Conservation (phyloP, 768 basidiomycete genomes). For the Amanita molliuscula region DNA sequence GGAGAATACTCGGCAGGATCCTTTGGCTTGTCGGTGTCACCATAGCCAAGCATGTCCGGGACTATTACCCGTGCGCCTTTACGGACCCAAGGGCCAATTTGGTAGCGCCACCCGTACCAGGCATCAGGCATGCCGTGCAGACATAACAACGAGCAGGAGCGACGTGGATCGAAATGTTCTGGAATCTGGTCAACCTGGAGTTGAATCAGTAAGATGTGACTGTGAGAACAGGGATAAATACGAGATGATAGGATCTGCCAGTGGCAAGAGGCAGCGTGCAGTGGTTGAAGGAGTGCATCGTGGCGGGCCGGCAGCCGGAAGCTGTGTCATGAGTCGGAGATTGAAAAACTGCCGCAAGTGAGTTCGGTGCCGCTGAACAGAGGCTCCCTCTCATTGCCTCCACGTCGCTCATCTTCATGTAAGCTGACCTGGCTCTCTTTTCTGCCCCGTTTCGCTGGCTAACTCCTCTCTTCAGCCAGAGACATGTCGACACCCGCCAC, state of each 20-base stretch:
- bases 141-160: constrained; percentile 50
- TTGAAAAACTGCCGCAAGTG: constrained; percentile 4
- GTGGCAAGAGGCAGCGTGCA: constrained; percentile 41
- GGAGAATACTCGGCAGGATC: constrained; percentile 47
- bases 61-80: constrained; percentile 55
- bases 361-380: constrained; percentile 7
- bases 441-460: background rate
- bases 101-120: constrained; percentile 71
- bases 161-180: constrained; percentile 23
- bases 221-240: constrained; percentile 13
- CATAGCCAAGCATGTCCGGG: constrained; percentile 58
- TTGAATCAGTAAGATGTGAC: background rate
- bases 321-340: constrained; percentile 5
- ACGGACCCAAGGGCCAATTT: constrained; percentile 60
- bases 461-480: constrained; percentile 11
- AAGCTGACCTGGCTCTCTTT: constrained; percentile 14
- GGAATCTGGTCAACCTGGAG: constrained; percentile 51
- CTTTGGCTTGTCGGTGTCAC: constrained; percentile 50
- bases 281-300: constrained; percentile 37
- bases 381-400: background rate
- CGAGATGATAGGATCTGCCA: constrained; percentile 57
- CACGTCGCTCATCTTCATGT: constrained; percentile 19
- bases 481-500: constrained; percentile 37
- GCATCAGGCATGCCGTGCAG: constrained; percentile 74
- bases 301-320: background rate